Percentiles rank a stretch among this genome's conserved stretches.
Conservation (phyloP, 176 grass and related monocot genomes). For the Oryza meyeriana region DNA sequence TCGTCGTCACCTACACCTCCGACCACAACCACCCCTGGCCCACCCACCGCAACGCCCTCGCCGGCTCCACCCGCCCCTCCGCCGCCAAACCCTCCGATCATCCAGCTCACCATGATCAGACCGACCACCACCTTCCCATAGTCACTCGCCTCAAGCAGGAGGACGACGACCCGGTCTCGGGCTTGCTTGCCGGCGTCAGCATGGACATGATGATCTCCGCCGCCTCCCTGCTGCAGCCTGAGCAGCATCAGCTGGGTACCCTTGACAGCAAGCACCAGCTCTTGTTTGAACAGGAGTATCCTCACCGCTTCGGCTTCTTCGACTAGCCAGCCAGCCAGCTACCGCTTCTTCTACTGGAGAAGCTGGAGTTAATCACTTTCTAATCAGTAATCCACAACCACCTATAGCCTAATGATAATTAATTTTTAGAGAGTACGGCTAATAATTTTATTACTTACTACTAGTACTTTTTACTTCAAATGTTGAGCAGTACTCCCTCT, state of each 20-base stretch:
- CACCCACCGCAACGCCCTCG: conserved; percentile 83
- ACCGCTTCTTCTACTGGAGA: background rate
- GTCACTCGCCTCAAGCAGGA: conserved; percentile 38
- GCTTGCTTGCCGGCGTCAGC: conserved; percentile 23
- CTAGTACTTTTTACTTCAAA: background rate
- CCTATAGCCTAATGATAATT: background rate
- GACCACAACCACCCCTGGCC: conserved; percentile 99
- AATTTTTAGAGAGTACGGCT: background rate
- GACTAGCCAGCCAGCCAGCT: conserved; percentile 19
- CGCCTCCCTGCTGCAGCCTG: background rate
- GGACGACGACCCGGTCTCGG: background rate
- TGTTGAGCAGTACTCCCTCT: background rate
- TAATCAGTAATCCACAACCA: background rate
- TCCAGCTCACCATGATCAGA: background rate
- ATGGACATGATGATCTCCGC: conserved; percentile 22
- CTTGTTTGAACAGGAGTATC: conserved; percentile 21
- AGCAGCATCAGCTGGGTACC: background rate
- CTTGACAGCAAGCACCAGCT: conserved; percentile 21
- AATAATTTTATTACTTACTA: no score
- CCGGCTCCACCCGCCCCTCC: conserved; percentile 61
- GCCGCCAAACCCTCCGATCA: background rate
- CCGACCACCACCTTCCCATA: background rate
- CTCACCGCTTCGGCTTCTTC: conserved; percentile 58
- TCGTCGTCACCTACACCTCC: conserved; percentile 97
- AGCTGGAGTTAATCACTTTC: background rate